phyloP scores from a whole-genome alignment of 2,329 filamentous ascomycete species.

The Didymella arachidicola region DNA sequence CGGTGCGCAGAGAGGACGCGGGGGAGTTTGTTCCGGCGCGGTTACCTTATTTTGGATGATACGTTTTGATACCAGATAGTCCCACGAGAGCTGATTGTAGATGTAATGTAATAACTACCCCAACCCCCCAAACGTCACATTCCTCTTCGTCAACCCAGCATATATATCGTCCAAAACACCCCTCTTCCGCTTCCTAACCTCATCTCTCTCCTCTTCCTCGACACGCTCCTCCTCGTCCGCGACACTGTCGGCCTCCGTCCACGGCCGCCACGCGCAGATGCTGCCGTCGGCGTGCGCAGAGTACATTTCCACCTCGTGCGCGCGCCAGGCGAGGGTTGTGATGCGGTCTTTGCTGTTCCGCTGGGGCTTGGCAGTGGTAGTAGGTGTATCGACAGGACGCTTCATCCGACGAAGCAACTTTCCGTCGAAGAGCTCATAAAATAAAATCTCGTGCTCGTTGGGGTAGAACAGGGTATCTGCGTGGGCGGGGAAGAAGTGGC shows the following conservation, averaged over 20 bases:
- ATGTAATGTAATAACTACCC: slow-evolving; percentile 16
- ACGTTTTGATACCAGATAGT: no score
- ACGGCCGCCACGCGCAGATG: slow-evolving; percentile 79
- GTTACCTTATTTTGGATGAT: slow-evolving; percentile 44
- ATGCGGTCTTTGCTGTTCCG: slow-evolving; percentile 59
- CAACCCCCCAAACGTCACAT: slow-evolving; percentile 65
- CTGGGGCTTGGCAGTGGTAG: slow-evolving; percentile 49
- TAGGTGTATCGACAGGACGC: slow-evolving; percentile 55
- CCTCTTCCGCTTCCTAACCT: slow-evolving; percentile 69
- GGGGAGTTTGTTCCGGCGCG: slow-evolving; percentile 46
- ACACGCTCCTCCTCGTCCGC: slow-evolving; percentile 55
- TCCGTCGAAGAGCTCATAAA: slow-evolving; percentile 81
- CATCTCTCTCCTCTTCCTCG: slow-evolving; percentile 44
- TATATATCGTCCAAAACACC: slow-evolving; percentile 83
- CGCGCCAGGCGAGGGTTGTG: slow-evolving; percentile 77
- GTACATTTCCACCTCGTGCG: slow-evolving; percentile 76
- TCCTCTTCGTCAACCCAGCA: slow-evolving; percentile 74
- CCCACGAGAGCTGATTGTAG: no score
- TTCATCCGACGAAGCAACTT: slow-evolving; percentile 74
- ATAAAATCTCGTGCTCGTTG: slow-evolving; percentile 76
- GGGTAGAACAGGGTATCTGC: slow-evolving; percentile 80
- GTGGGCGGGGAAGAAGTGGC: slow-evolving; percentile 61
- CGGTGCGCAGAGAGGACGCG: slow-evolving; percentile 15
- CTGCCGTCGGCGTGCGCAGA: slow-evolving; percentile 85
- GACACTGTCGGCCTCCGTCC: slow-evolving; percentile 58